Base-by-base conservation (phyloP, 2,329 filamentous ascomycete genomes). In the Cladosporium velox region DNA sequence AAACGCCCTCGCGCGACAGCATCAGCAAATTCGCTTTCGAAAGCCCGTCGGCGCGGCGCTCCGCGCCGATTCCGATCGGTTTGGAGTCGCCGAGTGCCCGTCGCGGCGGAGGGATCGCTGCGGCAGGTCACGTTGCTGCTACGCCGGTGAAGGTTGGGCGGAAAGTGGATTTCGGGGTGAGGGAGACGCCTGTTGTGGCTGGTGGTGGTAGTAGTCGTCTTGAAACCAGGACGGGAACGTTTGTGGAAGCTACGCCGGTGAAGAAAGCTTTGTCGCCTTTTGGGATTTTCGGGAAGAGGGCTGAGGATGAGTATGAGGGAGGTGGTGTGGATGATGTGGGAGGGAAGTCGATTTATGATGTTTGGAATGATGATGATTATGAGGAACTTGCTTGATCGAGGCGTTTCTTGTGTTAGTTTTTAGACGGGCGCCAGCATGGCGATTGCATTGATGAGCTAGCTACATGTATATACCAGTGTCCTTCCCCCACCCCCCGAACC, bases 281-380 rank as follows among this genome's bases (percentile, higher is more conserved):
- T 34, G 52, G 52, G 28, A 55, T 55, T 34, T 55, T 34, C 8
- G 28, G 28, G 52, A 51, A 59, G 12, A 44, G 49, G n/a, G 49
- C 15, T 34, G 49, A 49, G 24, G 64, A 68, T 7, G 67, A 67
- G 52, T 66, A 49, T 44, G 61, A 62, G 6, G 62, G 55, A 32
- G 47, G 61, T n/a, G 61, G 65, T 44, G 47, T 62, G 11, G 38
- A 52, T 41, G 24, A 32, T 11, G 34, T 58, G 4, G 38, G 57
- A 8, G 58, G 32, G 32, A 67, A 44, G 38, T 67, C 66, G 32
- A 70, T 64, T 64, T 64, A 57, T 14, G 61, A 64, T 44, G 61
- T 38, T 57, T 83, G 81, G 81, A 77, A 82, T 70, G 80, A 82
- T 68, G 78, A 82, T 55, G 70, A 71, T 67, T 77, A 77, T 71